Percentiles rank a stretch among this genome's conserved stretches.
phyloP scores from a whole-genome alignment of 768 basidiomycete genomes.

The Coprinellus micaceus region DNA sequence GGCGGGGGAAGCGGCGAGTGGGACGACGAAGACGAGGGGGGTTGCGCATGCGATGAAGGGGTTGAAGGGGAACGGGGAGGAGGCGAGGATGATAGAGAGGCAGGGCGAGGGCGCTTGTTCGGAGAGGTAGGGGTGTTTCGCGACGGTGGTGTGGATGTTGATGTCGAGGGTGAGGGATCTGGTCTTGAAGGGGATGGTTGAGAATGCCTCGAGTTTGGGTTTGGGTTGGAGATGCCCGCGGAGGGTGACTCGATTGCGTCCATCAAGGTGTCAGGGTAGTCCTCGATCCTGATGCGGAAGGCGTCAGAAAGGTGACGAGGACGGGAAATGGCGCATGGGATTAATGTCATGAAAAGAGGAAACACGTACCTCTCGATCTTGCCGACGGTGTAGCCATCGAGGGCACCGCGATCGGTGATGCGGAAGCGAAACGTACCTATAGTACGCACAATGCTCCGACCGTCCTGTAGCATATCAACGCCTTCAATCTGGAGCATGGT shows the following conservation, averaged over 20 bases:
- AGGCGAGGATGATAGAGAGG: constrained; percentile 7
- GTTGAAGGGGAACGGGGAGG: constrained; percentile 4
- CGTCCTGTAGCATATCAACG: constrained; percentile 87
- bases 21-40: neutral
- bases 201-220: neutral
- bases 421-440: constrained; percentile 70
- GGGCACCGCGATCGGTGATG: constrained; percentile 73
- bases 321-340: too few relatives aligned
- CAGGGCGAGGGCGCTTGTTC: neutral
- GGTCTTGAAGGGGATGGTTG: neutral
- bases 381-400: constrained; percentile 90
- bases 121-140: constrained; percentile 1
- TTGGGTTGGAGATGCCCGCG: neutral
- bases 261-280: constrained; percentile 35
- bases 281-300: constrained; percentile 28
- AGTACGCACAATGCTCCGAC: constrained; percentile 79
- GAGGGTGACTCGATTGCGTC: constrained; percentile 20
- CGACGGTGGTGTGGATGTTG: constrained; percentile 5
- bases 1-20: constrained; percentile 11
- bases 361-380: constrained; percentile 58
- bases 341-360: neutral
- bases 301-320: constrained; percentile 6
- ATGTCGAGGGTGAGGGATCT: constrained; percentile 4
- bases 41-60: constrained; percentile 5
- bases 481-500: constrained; percentile 89